Conservation (phyloP, 1,139 yeast species). For the Nakaseomyces kungkrabaensis region DNA sequence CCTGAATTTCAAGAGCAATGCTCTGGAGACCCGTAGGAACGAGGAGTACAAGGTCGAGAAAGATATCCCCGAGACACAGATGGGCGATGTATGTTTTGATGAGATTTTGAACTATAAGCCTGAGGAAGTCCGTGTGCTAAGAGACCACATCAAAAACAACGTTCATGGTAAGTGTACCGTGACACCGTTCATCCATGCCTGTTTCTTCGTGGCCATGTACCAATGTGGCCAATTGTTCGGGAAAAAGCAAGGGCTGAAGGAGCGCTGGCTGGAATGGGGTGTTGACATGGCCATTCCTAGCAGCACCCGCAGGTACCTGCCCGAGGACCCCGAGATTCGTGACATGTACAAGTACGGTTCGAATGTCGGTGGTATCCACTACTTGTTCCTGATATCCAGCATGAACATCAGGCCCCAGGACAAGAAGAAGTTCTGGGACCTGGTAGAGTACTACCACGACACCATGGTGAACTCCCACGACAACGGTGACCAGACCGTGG, state of each 20-base stretch:
- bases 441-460: conserved; percentile 16
- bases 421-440: conserved; percentile 14
- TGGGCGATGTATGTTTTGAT: conserved; percentile 7
- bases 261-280: conserved; percentile 14
- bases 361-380: conserved; percentile 21
- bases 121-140: conserved; percentile 10
- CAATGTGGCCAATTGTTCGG: conserved; percentile 7
- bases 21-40: conserved; percentile 7
- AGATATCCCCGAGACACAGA: conserved; percentile 6
- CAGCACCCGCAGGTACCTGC: conserved; percentile 14
- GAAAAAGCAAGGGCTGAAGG: conserved; percentile 11
- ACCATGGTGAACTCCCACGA: conserved; percentile 8
- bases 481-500: conserved; percentile 14
- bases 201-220: conserved; percentile 14
- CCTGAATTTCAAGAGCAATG: conserved; percentile 10
- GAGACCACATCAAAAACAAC: conserved; percentile 8
- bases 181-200: conserved; percentile 23
- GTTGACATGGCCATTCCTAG: conserved; percentile 20
- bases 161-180: conserved; percentile 14
- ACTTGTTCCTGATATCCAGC: conserved; percentile 17
- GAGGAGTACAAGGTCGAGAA: not conserved
- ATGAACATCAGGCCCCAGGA: conserved; percentile 11
- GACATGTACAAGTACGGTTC: conserved; percentile 19
- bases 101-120: conserved; percentile 8
- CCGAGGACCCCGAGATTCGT: conserved; percentile 10